A percentile compares a stretch with the other conserved stretches of the same genome.
These are phyloP conservation scores for Bryoerythrophyllum caledonicum DNA, from an alignment of 225 moss, liverwort and hornwort species.

Conservation along the genomic window DNA sequence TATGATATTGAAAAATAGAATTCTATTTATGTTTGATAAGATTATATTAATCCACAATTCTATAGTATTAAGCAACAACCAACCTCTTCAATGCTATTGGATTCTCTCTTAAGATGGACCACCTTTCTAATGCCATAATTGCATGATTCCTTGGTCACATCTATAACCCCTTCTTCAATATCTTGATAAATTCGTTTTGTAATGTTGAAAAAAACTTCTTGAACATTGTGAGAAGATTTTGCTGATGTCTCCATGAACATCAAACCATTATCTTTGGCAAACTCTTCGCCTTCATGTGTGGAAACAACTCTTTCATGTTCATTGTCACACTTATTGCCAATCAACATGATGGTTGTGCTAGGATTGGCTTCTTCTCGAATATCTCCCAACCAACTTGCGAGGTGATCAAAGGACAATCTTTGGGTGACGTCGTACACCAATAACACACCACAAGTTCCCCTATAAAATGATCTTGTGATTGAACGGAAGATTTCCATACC, in stretches of 20 bases:
- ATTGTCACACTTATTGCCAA: conserved; percentile 72
- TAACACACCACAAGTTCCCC: neutral
- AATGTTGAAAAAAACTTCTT: conserved; percentile 28
- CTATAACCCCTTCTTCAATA: neutral
- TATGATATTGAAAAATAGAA: no score
- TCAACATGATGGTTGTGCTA: conserved; percentile 73
- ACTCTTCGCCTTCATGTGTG: conserved; percentile 70
- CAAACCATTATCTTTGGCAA: conserved; percentile 73
- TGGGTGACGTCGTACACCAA: neutral
- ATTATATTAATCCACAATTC: neutral
- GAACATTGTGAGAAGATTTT: conserved; percentile 57
- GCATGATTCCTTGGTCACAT: neutral
- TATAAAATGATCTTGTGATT: neutral
- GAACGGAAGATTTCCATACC: neutral
- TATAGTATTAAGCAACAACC: neutral
- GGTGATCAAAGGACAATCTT: conserved; percentile 40
- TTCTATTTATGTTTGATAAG: no score
- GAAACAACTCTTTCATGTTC: conserved; percentile 58
- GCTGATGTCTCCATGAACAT: conserved; percentile 69
- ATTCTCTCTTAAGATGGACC: neutral
- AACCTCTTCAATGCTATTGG: neutral
- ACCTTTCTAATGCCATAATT: neutral
- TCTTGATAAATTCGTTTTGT: neutral
- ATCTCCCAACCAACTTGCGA: conserved; percentile 71
- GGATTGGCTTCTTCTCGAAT: conserved; percentile 59